Conservation (phyloP, 768 basidiomycete genomes). For the Lentinus brumalis region DNA sequence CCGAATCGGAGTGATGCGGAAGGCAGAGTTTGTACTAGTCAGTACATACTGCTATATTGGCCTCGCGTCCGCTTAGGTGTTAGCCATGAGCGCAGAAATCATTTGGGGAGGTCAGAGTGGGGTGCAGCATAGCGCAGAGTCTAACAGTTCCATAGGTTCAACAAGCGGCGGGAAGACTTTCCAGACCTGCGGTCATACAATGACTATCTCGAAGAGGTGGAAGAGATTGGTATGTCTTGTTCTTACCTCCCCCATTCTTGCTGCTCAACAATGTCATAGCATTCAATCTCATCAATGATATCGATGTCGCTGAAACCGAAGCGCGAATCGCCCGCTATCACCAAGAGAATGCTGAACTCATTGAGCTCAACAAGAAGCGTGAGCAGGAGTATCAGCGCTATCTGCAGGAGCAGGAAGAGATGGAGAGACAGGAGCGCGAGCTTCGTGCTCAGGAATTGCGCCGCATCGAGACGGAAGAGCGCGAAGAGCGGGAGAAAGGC, state of each 20-base stretch:
- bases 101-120: too few relatives aligned
- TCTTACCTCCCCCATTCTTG: neutral
- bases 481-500: constrained; percentile 73
- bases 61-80: too few relatives aligned
- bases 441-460: constrained; percentile 65
- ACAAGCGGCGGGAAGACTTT: constrained; percentile 93
- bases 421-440: constrained; percentile 72
- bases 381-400: constrained; percentile 76
- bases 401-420: constrained; percentile 78
- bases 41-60: too few relatives aligned
- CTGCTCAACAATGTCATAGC: constrained; percentile 46
- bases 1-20: too few relatives aligned
- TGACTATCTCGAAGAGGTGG: constrained; percentile 94
- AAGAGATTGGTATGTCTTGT: constrained; percentile 72
- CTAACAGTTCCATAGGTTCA: constrained; percentile 63
- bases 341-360: constrained; percentile 78
- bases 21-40: too few relatives aligned
- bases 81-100: too few relatives aligned
- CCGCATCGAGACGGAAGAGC: constrained; percentile 73
- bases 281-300: constrained; percentile 93
- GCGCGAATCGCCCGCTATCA: constrained; percentile 78
- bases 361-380: constrained; percentile 81
- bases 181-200: constrained; percentile 78
- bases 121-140: neutral
- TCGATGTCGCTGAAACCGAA: constrained; percentile 81